Percentiles rank a stretch among this genome's conserved stretches.
Conservation (phyloP, 495 filamentous ascomycete species). For the Neurospora sp. region DNA sequence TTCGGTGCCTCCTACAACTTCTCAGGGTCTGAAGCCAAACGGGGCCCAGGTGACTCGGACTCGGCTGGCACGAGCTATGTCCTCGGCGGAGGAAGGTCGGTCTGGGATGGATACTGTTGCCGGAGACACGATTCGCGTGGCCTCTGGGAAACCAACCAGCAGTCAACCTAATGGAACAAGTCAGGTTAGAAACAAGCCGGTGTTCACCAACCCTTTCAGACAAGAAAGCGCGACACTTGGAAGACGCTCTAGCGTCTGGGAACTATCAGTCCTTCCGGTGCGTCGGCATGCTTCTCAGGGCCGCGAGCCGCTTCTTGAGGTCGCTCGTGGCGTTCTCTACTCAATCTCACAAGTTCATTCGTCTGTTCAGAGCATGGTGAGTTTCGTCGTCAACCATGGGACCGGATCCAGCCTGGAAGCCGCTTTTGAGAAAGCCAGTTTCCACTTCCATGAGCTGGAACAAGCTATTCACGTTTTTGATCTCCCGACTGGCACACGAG, state of each 20-base stretch:
- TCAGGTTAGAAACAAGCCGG: neutral
- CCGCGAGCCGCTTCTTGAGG: conserved; percentile 56
- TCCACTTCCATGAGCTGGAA: conserved; percentile 61
- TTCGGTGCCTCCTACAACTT: conserved; percentile 61
- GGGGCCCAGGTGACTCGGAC: neutral
- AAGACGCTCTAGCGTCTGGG: conserved; percentile 48
- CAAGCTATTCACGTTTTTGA: conserved; percentile 57
- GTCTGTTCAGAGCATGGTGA: conserved; percentile 55
- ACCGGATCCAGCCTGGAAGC: conserved; percentile 61
- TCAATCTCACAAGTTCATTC: conserved; percentile 71
- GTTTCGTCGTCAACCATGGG: conserved; percentile 51
- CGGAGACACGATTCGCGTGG: neutral
- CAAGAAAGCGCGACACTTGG: conserved; percentile 41
- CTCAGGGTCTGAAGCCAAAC: conserved; percentile 29
- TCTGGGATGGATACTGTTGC: neutral
- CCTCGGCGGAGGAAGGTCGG: neutral
- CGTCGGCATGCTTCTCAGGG: conserved; percentile 47
- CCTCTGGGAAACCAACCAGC: neutral
- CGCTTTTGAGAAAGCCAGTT: conserved; percentile 63
- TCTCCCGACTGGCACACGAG: conserved; percentile 38
- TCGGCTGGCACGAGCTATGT: neutral
- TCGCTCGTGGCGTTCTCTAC: conserved; percentile 74
- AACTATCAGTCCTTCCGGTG: conserved; percentile 74
- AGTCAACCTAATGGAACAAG: neutral
- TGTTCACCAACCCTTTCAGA: conserved; percentile 51